Percentiles rank a stretch among this genome's conserved stretches.
Conservation (phyloP, 1,139 yeast genomes). For the Eremothecium sinecaudum region DNA sequence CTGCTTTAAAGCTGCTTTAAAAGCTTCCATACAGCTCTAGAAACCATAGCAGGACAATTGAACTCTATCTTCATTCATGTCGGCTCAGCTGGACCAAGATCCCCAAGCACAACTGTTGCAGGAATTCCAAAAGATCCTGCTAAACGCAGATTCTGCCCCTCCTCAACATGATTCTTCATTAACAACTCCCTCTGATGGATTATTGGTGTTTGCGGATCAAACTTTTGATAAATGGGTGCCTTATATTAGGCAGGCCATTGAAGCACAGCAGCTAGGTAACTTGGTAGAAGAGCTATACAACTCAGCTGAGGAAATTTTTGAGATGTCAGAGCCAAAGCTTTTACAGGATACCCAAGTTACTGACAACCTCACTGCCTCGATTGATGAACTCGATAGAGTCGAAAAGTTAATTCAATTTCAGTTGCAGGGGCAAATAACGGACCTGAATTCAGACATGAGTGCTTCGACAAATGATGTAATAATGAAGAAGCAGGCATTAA, state of each 20-base stretch:
- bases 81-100: constrained; percentile 23
- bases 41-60: too few relatives aligned
- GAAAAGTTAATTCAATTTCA: constrained; percentile 23
- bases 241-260: constrained; percentile 24
- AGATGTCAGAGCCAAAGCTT: constrained; percentile 28
- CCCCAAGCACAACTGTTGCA: constrained; percentile 20
- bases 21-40: too few relatives aligned
- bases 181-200: constrained; percentile 12
- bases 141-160: constrained; percentile 12
- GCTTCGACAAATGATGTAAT: constrained; percentile 58
- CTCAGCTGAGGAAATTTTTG: constrained; percentile 29
- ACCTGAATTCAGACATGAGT: constrained; percentile 40
- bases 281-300: constrained; percentile 26
- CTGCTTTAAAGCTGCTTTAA: too few relatives aligned
- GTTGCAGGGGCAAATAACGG: constrained; percentile 18
- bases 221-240: constrained; percentile 30
- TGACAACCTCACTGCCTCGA: constrained; percentile 26
- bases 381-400: constrained; percentile 25
- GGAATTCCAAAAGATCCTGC: constrained; percentile 25
- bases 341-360: constrained; percentile 29
- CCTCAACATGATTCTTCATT: constrained; percentile 2
- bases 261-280: constrained; percentile 17
- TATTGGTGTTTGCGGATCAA: constrained; percentile 23
- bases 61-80: too few relatives aligned
- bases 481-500: constrained; percentile 45